Conservation (phyloP, 2,329 filamentous ascomycete species). For the Pseudogymnoascus sp. region DNA sequence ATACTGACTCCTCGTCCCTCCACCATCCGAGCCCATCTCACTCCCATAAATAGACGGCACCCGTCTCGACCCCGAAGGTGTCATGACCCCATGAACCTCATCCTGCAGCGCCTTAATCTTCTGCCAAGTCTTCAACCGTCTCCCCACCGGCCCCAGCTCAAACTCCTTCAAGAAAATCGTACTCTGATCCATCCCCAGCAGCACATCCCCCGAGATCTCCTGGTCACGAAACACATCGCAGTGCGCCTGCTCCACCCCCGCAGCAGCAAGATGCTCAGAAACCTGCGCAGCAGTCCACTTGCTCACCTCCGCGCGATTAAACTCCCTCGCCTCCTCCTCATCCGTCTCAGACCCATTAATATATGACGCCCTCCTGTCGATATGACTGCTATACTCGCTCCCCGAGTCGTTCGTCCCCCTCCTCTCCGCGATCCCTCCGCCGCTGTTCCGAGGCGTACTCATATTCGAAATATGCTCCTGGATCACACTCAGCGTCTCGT, state of each 20-base stretch:
- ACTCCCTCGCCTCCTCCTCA: constrained; percentile 60
- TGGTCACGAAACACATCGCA: constrained; percentile 94
- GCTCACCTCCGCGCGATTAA: constrained; percentile 57
- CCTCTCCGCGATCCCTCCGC: constrained; percentile 38
- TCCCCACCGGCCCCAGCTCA: constrained; percentile 82
- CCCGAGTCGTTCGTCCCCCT: constrained; percentile 62
- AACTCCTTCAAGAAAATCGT: constrained; percentile 94
- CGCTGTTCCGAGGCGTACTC: constrained; percentile 38
- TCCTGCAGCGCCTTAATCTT: constrained; percentile 89
- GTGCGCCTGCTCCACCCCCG: constrained; percentile 78
- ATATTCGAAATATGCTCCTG: constrained; percentile 95
- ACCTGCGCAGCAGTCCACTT: constrained; percentile 74
- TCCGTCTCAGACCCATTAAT: constrained; percentile 93
- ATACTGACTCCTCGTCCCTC: constrained; percentile 36
- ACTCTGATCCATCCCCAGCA: constrained; percentile 90
- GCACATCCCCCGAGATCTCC: constrained; percentile 88
- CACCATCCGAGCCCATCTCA: constrained; percentile 50
- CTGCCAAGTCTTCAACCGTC: constrained; percentile 89
- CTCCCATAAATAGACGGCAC: constrained; percentile 50
- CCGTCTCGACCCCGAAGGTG: constrained; percentile 33
- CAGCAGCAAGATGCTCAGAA: constrained; percentile 77
- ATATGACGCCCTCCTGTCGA: constrained; percentile 73
- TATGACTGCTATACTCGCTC: constrained; percentile 79
- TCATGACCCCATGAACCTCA: constrained; percentile 55
- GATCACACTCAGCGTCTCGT: constrained; percentile 91